phyloP scores from a whole-genome alignment of 2,329 filamentous ascomycete species.

The Zasmidium cellare region DNA sequence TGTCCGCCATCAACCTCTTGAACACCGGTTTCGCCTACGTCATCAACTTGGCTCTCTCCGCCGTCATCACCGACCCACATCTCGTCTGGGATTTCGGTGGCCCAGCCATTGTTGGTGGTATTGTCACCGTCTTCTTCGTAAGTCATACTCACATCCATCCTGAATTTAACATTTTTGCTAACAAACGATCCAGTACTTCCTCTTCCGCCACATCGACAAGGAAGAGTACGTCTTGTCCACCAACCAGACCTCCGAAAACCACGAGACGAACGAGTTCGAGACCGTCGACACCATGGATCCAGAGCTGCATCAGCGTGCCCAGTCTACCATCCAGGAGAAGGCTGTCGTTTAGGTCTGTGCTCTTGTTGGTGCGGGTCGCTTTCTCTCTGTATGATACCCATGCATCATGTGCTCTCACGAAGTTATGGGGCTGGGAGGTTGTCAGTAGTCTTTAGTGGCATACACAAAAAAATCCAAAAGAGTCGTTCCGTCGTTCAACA shows the following conservation, averaged over 20 bases:
- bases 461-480: too few species aligned
- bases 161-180: neutral
- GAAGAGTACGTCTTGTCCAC: conserved; percentile 21
- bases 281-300: neutral
- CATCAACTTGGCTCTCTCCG: conserved; percentile 40
- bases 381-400: too few species aligned
- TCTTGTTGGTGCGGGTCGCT: too few species aligned
- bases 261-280: neutral
- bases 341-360: neutral
- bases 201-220: conserved; percentile 45
- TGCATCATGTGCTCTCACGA: too few species aligned
- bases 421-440: too few species aligned
- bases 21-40: conserved; percentile 42
- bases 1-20: conserved; percentile 45
- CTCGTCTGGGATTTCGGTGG: conserved; percentile 53
- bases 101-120: conserved; percentile 49
- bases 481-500: too few species aligned
- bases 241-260: neutral
- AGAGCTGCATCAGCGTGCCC: neutral
- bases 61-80: conserved; percentile 47
- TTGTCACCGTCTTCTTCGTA: conserved; percentile 49
- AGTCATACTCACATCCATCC: neutral
- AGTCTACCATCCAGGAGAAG: neutral
- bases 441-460: too few species aligned
- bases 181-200: conserved; percentile 34